Evolutionary conservation across 306 rosid genomes (phyloP).

Genomic region (Casuarina glauca): DNA sequence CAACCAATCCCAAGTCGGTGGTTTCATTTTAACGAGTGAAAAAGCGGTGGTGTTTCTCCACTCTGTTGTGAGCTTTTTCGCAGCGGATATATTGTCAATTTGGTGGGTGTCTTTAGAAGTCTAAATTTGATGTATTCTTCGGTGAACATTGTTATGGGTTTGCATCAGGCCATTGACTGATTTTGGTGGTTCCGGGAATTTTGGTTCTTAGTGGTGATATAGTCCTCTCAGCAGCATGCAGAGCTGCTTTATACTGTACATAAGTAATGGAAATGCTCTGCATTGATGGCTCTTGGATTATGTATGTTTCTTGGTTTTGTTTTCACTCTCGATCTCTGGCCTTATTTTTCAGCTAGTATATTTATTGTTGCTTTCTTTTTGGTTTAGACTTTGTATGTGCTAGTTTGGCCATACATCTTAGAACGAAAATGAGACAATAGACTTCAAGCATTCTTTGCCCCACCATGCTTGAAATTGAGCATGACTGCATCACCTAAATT

Average conservation of each 20-base stretch:
- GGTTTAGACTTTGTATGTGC: neutral
- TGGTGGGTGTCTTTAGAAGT: conserved; percentile 10
- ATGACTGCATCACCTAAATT: no score
- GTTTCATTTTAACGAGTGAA: conserved; percentile 50
- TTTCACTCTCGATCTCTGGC: neutral
- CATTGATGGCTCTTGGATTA: neutral
- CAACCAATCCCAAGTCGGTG: conserved; percentile 52
- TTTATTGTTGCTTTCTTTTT: neutral
- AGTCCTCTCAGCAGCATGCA: conserved; percentile 14
- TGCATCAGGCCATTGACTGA: conserved; percentile 28
- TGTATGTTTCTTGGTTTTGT: neutral
- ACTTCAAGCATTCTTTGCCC: no score
- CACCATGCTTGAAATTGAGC: no score
- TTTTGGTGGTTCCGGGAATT: conserved; percentile 18
- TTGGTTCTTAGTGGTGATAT: conserved; percentile 7
- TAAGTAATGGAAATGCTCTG: conserved; percentile 5
- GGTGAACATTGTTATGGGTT: conserved; percentile 24
- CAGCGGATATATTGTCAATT: conserved; percentile 17
- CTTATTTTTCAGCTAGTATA: neutral
- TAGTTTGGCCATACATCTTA: no score
- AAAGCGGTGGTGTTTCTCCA: conserved; percentile 5
- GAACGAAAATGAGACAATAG: no score
- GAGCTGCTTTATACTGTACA: conserved; percentile 35
- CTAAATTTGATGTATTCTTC: conserved; percentile 21
- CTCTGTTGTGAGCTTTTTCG: conserved; percentile 19